Conservation (phyloP, 176 grass and related monocot genomes). For the Avena sativa region DNA sequence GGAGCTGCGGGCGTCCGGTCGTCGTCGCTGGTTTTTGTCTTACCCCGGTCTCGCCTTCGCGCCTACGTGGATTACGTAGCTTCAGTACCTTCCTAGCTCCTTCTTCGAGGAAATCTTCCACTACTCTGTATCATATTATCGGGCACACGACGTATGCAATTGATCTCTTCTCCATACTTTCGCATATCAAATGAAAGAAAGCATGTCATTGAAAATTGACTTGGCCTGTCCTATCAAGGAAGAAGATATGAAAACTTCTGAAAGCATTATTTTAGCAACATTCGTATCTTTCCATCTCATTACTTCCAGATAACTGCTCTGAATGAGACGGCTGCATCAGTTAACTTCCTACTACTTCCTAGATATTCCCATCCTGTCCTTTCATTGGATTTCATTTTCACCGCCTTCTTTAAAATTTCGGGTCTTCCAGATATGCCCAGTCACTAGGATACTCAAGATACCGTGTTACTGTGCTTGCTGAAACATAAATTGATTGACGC, state of each 20-base stretch:
- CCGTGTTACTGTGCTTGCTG: not conserved
- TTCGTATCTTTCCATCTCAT: slow-evolving; percentile 2
- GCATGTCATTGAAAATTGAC: not conserved
- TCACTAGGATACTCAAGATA: not conserved
- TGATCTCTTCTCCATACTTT: not conserved
- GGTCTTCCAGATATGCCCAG: not conserved
- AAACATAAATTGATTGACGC: not conserved
- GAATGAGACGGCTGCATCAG: not conserved
- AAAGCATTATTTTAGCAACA: not conserved
- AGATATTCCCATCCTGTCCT: not conserved
- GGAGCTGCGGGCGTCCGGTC: not conserved
- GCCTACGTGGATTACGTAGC: no score
- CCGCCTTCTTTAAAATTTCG: not conserved
- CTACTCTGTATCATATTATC: no score
- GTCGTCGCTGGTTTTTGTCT: no score
- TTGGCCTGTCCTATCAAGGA: not conserved
- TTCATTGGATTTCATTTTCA: not conserved
- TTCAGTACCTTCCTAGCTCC: no score
- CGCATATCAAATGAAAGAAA: not conserved
- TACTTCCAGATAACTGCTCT: not conserved
- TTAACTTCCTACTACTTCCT: no score
- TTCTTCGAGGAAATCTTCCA: no score
- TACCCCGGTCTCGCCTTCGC: no score
- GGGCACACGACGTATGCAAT: no score
- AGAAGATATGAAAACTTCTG: not conserved